phyloP scores from a whole-genome alignment of 2,329 filamentous ascomycete genomes.

The Aspergillus clavatus region DNA sequence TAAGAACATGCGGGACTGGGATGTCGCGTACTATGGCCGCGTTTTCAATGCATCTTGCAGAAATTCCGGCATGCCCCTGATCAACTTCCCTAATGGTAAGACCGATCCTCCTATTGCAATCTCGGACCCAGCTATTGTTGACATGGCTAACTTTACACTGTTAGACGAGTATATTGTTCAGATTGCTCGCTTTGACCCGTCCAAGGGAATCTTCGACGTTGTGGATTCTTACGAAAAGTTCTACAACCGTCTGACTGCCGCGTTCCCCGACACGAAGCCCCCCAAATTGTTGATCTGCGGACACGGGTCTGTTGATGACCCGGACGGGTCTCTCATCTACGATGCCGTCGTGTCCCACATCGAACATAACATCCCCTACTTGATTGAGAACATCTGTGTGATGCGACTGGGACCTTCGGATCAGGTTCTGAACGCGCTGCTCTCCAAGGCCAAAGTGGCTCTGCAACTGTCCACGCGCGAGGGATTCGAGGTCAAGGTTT shows the following conservation, averaged over 20 bases:
- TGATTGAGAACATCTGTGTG: constrained; percentile 64
- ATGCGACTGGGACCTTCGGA: constrained; percentile 74
- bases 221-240: constrained; percentile 72
- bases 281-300: constrained; percentile 70
- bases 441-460: constrained; percentile 67
- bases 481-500: constrained; percentile 83
- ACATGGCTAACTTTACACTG: constrained; percentile 45
- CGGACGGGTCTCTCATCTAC: constrained; percentile 67
- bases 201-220: constrained; percentile 75
- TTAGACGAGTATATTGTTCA: constrained; percentile 70
- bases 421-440: constrained; percentile 71
- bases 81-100: constrained; percentile 37
- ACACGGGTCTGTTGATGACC: constrained; percentile 76
- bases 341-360: constrained; percentile 67
- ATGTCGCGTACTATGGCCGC: constrained; percentile 67
- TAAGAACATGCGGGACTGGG: constrained; percentile 66
- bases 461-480: constrained; percentile 77
- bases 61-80: constrained; percentile 48
- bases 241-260: constrained; percentile 53
- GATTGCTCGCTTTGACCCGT: constrained; percentile 75
- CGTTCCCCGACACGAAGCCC: constrained; percentile 50
- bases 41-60: constrained; percentile 63
- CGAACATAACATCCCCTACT: constrained; percentile 57
- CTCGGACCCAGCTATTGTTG: neutral
- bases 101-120: neutral